These are phyloP conservation scores for Leccinum obscurum DNA, from an alignment of 768 basidiomycete genomes.

Conservation along the genomic window DNA sequence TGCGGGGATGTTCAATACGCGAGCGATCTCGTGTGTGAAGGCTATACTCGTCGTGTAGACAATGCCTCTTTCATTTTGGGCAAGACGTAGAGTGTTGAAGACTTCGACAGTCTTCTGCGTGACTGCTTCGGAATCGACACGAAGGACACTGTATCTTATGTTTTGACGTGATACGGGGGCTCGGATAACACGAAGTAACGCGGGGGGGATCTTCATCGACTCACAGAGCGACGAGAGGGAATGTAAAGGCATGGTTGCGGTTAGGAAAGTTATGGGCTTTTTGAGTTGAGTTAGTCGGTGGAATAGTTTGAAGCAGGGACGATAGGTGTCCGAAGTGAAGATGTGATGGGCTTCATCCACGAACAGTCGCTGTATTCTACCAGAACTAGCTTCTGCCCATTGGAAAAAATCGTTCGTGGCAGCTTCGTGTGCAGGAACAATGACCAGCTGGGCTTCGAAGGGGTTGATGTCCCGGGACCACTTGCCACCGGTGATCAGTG, in stretches of 20 bases:
- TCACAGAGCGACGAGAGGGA: conserved; percentile 5
- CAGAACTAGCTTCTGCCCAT: neutral
- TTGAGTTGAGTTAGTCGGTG: conserved; percentile 1
- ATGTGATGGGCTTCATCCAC: conserved; percentile 14
- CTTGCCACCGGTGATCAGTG: neutral
- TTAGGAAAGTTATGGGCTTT: conserved; percentile 14
- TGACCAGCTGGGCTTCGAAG: neutral
- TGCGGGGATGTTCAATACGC: neutral
- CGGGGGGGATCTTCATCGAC: conserved; percentile 1
- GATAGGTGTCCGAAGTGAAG: conserved; percentile 3
- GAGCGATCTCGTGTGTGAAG: neutral
- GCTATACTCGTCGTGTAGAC: conserved; percentile 11
- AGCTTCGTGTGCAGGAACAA: conserved; percentile 14
- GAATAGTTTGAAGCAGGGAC: conserved; percentile 13
- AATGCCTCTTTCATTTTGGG: neutral
- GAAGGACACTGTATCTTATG: neutral
- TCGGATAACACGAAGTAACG: neutral
- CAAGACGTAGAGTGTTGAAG: neutral
- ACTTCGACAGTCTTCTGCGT: neutral
- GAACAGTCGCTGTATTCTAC: neutral
- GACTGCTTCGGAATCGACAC: accelerated
- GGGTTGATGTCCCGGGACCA: neutral
- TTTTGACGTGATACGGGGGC: neutral
- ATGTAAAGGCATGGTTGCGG: conserved; percentile 6
- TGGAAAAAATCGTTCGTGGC: neutral